These are phyloP conservation scores for Termitomyces bulborhizus DNA, from an alignment of 768 basidiomycete genomes.

Conservation along the genomic window DNA sequence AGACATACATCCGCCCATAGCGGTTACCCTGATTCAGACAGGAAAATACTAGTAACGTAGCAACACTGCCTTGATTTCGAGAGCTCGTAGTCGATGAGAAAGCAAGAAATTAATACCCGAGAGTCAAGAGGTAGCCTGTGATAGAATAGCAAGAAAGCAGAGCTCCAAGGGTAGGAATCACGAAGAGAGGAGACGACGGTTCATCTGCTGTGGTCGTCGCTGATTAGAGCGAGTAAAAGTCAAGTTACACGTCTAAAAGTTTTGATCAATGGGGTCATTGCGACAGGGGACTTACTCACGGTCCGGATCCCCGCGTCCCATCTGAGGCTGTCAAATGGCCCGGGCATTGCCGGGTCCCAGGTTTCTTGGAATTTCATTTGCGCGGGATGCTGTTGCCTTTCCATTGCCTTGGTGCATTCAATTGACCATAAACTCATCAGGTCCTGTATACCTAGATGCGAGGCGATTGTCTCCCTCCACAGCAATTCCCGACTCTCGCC, in stretches of 20 bases:
- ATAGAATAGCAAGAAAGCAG: neutral
- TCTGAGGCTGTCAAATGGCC: too few relatives aligned
- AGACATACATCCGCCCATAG: conserved; percentile 70
- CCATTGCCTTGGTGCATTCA: too few relatives aligned
- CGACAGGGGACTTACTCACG: neutral
- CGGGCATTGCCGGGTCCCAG: neutral
- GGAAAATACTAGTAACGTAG: too few relatives aligned
- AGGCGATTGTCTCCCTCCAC: too few relatives aligned
- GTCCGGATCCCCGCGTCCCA: neutral
- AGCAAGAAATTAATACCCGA: neutral
- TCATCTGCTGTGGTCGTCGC: neutral
- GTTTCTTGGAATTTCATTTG: neutral
- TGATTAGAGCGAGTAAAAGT: neutral
- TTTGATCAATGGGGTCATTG: neutral
- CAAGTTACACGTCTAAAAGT: neutral
- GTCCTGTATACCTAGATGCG: too few relatives aligned
- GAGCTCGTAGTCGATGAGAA: neutral
- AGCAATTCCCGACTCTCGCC: too few relatives aligned
- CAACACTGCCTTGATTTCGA: neutral
- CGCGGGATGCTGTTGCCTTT: too few relatives aligned
- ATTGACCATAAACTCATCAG: too few relatives aligned
- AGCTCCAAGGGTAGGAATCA: neutral
- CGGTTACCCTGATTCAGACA: too few relatives aligned
- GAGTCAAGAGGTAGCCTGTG: neutral
- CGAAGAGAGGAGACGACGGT: neutral